phyloP scores from a whole-genome alignment of 768 basidiomycete species.

The Panaeolus cyanescens region DNA sequence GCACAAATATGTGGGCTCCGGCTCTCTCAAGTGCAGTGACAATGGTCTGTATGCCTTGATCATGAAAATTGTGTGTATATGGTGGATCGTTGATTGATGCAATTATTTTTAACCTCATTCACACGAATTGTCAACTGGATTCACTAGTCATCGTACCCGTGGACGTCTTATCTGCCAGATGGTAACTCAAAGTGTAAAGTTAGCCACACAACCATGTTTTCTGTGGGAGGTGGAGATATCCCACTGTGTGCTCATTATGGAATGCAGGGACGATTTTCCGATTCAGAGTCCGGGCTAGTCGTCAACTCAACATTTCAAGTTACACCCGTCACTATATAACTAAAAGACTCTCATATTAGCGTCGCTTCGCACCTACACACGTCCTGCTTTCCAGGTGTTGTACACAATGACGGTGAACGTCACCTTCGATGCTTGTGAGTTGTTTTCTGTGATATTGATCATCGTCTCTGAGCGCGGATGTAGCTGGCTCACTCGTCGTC shows the following conservation, averaged over 20 bases:
- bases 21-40: no score
- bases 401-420: constrained; percentile 31
- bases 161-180: neutral
- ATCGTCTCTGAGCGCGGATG: neutral
- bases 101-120: neutral
- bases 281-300: neutral
- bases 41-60: no score
- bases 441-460: neutral
- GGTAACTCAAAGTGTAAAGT: neutral
- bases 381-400: neutral
- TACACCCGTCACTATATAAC: neutral
- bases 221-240: neutral
- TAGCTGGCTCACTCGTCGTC: constrained; percentile 23
- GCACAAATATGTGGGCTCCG: no score
- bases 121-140: neutral
- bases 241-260: neutral
- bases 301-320: neutral
- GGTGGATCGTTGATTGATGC: neutral
- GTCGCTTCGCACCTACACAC: neutral
- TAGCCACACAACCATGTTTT: neutral
- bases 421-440: constrained; percentile 35
- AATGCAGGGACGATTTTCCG: neutral
- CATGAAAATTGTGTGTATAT: no score
- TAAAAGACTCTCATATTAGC: neutral
- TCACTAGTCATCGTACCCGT: neutral